These are phyloP conservation scores for Eucalyptus polyanthemos DNA, from an alignment of 345 rosid genomes.

Conservation along the genomic window DNA sequence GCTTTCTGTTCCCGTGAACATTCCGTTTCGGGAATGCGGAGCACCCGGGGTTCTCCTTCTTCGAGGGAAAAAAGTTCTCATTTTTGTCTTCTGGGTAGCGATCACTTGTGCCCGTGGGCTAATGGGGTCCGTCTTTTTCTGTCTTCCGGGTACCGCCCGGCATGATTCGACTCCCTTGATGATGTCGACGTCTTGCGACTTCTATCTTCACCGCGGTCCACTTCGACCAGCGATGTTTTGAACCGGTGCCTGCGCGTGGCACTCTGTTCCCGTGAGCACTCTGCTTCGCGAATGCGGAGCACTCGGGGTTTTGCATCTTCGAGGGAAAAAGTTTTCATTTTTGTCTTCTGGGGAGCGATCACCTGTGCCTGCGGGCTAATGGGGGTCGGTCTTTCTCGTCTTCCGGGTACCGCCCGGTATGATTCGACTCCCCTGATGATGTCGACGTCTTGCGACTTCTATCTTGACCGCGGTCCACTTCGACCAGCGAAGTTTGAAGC, in stretches of 20 bases:
- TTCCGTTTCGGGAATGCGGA: not conserved
- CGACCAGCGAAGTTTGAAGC: not conserved
- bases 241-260: too few species aligned
- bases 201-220: not conserved
- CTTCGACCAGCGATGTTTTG: not conserved
- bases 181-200: not conserved
- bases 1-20: not conserved
- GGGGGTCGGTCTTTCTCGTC: not conserved
- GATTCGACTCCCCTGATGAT: not conserved
- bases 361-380: not conserved
- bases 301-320: not conserved
- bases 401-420: not conserved
- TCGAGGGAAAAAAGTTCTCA: not conserved
- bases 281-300: not conserved
- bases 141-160: not conserved
- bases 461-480: not conserved
- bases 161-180: not conserved
- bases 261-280: not conserved
- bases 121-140: not conserved
- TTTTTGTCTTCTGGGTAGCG: not conserved
- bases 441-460: not conserved
- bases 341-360: not conserved
- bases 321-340: not conserved
- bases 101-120: not conserved
- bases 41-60: not conserved